phyloP scores from a whole-genome alignment of 192 early-diverging fungal genomes.

The Coemansia sp. region DNA sequence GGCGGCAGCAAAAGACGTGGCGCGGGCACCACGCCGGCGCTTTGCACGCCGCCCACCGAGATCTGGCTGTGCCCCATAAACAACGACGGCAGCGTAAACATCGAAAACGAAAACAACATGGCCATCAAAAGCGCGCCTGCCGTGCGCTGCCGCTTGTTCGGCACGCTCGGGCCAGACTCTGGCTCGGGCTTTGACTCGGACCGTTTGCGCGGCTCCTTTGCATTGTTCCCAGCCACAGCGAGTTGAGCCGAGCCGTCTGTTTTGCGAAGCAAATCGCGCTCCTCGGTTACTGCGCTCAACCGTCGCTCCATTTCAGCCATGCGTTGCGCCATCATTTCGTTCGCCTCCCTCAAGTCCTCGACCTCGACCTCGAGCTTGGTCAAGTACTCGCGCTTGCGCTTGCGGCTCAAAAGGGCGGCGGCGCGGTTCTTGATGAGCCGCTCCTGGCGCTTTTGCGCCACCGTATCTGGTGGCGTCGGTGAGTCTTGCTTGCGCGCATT shows the following conservation, averaged over 20 bases:
- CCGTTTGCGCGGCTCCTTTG: conserved; percentile 1
- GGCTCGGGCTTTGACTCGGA: conserved; percentile 9
- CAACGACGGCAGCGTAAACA: conserved; percentile 71
- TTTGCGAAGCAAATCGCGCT: conserved; percentile 52
- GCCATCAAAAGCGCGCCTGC: conserved; percentile 59
- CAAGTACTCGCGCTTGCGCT: conserved; percentile 87
- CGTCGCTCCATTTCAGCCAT: conserved; percentile 59
- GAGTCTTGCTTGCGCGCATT: conserved; percentile 3
- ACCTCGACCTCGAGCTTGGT: conserved; percentile 74
- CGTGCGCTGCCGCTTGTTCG: conserved; percentile 18
- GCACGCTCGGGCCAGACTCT: neutral
- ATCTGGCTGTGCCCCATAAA: conserved; percentile 34
- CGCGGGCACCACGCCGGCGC: conserved; percentile 24
- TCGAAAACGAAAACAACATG: conserved; percentile 79
- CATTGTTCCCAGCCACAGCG: neutral
- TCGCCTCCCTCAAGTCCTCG: conserved; percentile 58
- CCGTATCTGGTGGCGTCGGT: conserved; percentile 12
- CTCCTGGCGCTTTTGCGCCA: conserved; percentile 73
- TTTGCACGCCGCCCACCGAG: conserved; percentile 28
- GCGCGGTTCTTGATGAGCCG: conserved; percentile 92
- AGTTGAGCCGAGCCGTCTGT: conserved; percentile 4
- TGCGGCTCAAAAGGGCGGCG: conserved; percentile 80
- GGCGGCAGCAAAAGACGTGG: conserved; percentile 28
- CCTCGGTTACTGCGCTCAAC: conserved; percentile 46
- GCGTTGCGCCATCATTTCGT: conserved; percentile 59